Conservation (phyloP, 192 early-diverging fungal genomes). For the Phycomyces blakesleeanus region DNA sequence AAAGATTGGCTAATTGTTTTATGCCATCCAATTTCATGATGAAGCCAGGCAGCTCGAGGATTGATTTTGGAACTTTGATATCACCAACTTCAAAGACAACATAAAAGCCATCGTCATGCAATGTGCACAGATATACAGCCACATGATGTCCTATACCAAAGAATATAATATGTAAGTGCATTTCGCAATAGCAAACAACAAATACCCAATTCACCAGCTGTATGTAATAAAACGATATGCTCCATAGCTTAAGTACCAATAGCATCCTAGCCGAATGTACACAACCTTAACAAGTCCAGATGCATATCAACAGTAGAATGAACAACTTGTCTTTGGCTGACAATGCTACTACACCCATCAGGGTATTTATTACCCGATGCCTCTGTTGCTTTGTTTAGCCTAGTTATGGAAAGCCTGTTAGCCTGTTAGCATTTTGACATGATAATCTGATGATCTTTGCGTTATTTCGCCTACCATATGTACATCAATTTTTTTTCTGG, state of each 20-base stretch:
- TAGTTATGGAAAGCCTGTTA: slow-evolving; percentile 10
- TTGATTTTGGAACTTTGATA: slow-evolving; percentile 10
- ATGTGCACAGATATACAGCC: slow-evolving; percentile 14
- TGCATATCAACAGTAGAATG: slow-evolving; percentile 11
- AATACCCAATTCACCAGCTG: slow-evolving; percentile 14
- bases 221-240: slow-evolving; percentile 9
- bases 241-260: slow-evolving; percentile 9
- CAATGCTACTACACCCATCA: slow-evolving; percentile 13
- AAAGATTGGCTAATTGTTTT: background rate
- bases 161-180: slow-evolving; percentile 8
- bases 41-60: slow-evolving; percentile 1
- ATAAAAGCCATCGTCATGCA: slow-evolving; percentile 8
- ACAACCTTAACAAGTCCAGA: slow-evolving; percentile 8
- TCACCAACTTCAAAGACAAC: slow-evolving; percentile 10
- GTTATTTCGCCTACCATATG: slow-evolving; percentile 18
- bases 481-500: slow-evolving; percentile 14
- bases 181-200: slow-evolving; percentile 19
- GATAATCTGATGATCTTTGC: slow-evolving; percentile 16
- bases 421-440: slow-evolving; percentile 2
- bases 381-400: slow-evolving; percentile 20
- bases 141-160: slow-evolving; percentile 11
- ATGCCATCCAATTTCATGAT: background rate
- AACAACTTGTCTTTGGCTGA: slow-evolving; percentile 14
- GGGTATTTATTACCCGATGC: slow-evolving; percentile 10
- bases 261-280: slow-evolving; percentile 3